Conservation (phyloP, 345 rosid species). For the Melaleuca quinquenervia region DNA sequence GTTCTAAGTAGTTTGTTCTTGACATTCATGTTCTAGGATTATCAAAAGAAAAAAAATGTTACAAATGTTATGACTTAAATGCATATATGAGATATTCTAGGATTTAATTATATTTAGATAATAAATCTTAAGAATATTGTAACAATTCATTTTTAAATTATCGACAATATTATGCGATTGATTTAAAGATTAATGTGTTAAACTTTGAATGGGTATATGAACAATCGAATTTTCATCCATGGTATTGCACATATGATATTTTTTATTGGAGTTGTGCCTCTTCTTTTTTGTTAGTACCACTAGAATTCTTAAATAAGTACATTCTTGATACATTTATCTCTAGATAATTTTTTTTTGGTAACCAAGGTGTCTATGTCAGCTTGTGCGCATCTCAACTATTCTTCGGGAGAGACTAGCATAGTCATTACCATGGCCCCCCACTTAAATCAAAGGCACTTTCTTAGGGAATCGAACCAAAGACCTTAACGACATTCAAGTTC, state of each 20-base stretch:
- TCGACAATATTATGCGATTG: background rate
- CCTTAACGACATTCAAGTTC: too few species aligned
- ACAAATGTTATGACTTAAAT: background rate
- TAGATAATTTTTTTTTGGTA: too few species aligned
- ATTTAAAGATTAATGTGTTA: background rate
- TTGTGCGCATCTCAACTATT: too few species aligned
- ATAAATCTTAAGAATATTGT: background rate
- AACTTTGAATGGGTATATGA: background rate
- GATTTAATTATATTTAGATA: background rate
- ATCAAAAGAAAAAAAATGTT: background rate
- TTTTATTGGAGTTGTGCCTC: background rate
- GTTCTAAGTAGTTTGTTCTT: background rate
- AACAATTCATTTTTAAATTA: background rate
- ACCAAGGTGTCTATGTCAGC: too few species aligned
- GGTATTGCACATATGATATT: background rate
- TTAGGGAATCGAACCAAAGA: too few species aligned
- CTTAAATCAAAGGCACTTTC: too few species aligned
- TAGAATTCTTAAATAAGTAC: background rate
- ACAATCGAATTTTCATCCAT: background rate
- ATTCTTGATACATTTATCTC: rapidly evolving
- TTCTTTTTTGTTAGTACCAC: background rate
- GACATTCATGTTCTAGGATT: background rate
- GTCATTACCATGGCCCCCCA: too few species aligned
- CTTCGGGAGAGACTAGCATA: too few species aligned
- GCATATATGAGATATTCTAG: background rate